Evolutionary conservation across 225 moss, liverwort and hornwort genomes (phyloP), one percentile per base, ranked within the genome.

Genomic region (Climacium dendroides): DNA sequence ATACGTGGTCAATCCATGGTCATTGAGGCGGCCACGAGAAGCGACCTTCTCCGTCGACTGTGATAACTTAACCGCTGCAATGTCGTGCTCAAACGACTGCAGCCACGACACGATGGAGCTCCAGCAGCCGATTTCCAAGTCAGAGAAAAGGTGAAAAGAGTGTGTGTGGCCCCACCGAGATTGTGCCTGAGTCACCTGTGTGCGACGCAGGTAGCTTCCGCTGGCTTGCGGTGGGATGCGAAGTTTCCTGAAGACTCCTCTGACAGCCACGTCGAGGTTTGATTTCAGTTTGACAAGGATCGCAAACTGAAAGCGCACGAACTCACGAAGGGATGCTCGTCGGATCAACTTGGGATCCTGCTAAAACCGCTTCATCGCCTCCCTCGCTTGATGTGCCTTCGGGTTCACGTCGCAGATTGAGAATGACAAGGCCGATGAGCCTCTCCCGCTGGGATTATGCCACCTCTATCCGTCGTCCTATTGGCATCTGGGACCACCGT

Each of bases 301-400:
- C 74, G 29, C 50, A 50, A 75, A 62, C 37, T n/a, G 29, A 37
- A 75, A 76, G 85, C 53, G 23, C 73, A 61, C 13, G 16, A 82
- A 6, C 53, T 16, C 73, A 61, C 13, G 16, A 82, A 6, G 17
- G 45, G 50, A 80, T 37, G 52, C 50, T 83, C 87, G 90, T 90
- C 79, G 74, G 87, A 90, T 87, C 82, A 76, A 30, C 6, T 22
- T 19, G 39, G 10, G 74, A 65, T 80, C 85, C 87, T 9, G 71
- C 15, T n/a, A 61, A n/a, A 84, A 86, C 79, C 88, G 88, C 87
- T 74, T 88, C 88, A 88, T 91, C 91, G 74, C 83, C 91, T 83
- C 91, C 88, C 86, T 91, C 57, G 72, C 77, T 88, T 71, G 23
- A 61, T 52, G 41, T 59, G 41, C 41, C 45, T 24, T 16, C 13